Base-by-base conservation (phyloP, 2,329 filamentous ascomycete species). In the Penicillium sp. region DNA sequence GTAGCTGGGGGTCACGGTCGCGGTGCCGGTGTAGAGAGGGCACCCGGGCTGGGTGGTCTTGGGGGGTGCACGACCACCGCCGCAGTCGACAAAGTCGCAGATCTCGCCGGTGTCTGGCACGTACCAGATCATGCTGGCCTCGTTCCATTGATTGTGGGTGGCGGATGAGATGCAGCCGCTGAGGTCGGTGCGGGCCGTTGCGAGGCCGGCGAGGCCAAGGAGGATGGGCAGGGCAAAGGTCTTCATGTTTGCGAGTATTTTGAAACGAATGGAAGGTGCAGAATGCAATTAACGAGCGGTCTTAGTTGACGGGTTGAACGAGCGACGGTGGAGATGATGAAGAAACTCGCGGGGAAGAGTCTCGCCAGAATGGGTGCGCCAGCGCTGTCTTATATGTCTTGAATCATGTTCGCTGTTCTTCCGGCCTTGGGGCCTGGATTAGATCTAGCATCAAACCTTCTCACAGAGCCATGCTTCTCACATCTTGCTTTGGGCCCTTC, bases 1-100 rank as follows among this genome's bases (percentile, higher is more conserved):
- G 35, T 69, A 70, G 60, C 62, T 67, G 31, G 67, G 55, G 1
- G 64, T 66, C n/a, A 66, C 45, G 8, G 65, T 67, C 15, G 57
- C 66, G 0, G 71, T 70, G 7, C 70, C 71, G 6, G 61, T 60
- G 57, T 73, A 72, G 15, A 56, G 47, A 0, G 69, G 66, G 45
- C 88, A 90, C 2, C 87, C 87, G 0, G 87, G 87, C 22, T 86
- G 83, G 28, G 81, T 83, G 15, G 83, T 85, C 78, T 86, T 89
- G 61, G 86, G 83, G 3, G 87, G 85, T 8, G 86, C 88, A 48
- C 83, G 81, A 57, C 87, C 88, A 64, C 88, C 88, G 59, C 88
- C 87, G 74, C 88, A 90, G 81, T 90, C 87, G 65, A 87, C 80
- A 62, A 85, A 70, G 11, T 79, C 78, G 81, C 88, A 90, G 70